Percentiles rank a stretch among this genome's conserved stretches.
These are phyloP conservation scores for Xylaria venustula DNA, from an alignment of 495 filamentous ascomycete genomes.

Conservation along the genomic window DNA sequence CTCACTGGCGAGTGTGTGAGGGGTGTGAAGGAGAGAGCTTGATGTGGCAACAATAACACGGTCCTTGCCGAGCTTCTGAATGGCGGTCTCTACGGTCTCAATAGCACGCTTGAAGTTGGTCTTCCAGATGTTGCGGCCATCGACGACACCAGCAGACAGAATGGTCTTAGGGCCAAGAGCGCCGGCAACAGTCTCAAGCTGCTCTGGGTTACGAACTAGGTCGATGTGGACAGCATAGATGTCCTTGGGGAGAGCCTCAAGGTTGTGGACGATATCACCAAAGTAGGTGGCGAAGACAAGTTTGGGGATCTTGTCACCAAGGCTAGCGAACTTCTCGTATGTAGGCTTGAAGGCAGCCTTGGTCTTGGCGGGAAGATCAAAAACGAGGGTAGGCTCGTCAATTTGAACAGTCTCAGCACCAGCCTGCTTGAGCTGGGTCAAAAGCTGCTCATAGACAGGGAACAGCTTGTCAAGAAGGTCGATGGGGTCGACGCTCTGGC, in stretches of 20 bases:
- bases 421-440: conserved; percentile 87
- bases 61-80: conserved; percentile 92
- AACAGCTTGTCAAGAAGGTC: conserved; percentile 86
- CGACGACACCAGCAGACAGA: conserved; percentile 92
- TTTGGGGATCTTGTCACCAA: conserved; percentile 75
- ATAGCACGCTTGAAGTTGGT: conserved; percentile 92
- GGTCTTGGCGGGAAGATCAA: conserved; percentile 79
- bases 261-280: conserved; percentile 98
- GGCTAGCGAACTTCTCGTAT: conserved; percentile 79
- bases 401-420: conserved; percentile 96
- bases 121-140: conserved; percentile 99
- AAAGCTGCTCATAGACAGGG: conserved; percentile 87
- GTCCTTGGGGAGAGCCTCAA: conserved; percentile 75
- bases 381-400: conserved; percentile 94
- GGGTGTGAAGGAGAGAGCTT: conserved; percentile 94
- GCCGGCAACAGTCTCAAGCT: conserved; percentile 76
- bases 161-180: conserved; percentile 80
- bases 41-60: conserved; percentile 95
- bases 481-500: conserved; percentile 86
- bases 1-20: conserved; percentile 95
- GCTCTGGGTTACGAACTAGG: conserved; percentile 94
- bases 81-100: conserved; percentile 78
- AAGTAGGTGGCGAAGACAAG: conserved; percentile 94
- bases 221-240: conserved; percentile 88
- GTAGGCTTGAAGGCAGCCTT: conserved; percentile 98